Conservation (phyloP, 176 grass and related monocot species). For the Zoysia japonica region DNA sequence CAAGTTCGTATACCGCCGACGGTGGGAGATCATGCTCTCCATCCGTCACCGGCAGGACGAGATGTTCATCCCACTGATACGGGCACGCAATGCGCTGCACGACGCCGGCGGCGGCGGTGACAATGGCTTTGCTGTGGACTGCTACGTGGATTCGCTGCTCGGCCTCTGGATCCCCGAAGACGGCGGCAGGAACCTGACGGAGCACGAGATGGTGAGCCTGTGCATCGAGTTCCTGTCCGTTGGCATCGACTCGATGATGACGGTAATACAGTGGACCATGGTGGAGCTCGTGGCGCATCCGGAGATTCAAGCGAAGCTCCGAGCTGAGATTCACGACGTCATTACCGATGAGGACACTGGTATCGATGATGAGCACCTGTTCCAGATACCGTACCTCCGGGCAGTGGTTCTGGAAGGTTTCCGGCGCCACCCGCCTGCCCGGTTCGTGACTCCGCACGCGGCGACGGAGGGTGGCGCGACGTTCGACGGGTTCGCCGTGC, state of each 20-base stretch:
- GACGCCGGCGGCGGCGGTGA: background rate
- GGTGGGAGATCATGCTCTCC: background rate
- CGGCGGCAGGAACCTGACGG: conserved; percentile 21
- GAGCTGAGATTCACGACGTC: conserved; percentile 16
- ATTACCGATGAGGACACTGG: background rate
- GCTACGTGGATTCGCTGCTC: conserved; percentile 39
- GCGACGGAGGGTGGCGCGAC: too few species aligned
- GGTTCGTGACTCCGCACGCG: too few species aligned
- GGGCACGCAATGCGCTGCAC: background rate
- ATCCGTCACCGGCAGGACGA: conserved; percentile 35
- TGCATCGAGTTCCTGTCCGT: conserved; percentile 53
- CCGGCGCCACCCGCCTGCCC: too few species aligned
- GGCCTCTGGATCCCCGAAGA: conserved; percentile 36
- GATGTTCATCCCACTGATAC: conserved; percentile 9
- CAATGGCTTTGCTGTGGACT: background rate
- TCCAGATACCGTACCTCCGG: conserved; percentile 7
- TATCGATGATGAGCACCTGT: conserved; percentile 37
- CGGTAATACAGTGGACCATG: conserved; percentile 49
- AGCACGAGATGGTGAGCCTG: conserved; percentile 49
- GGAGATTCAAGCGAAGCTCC: conserved; percentile 31
- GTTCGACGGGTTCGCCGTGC: too few species aligned
- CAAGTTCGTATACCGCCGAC: conserved; percentile 28
- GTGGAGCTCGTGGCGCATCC: conserved; percentile 51
- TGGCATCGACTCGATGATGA: conserved; percentile 49
- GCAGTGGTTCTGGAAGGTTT: too few species aligned